Base-by-base conservation (phyloP, 2,329 filamentous ascomycete genomes). In the Rhexocercosporidium sp. region DNA sequence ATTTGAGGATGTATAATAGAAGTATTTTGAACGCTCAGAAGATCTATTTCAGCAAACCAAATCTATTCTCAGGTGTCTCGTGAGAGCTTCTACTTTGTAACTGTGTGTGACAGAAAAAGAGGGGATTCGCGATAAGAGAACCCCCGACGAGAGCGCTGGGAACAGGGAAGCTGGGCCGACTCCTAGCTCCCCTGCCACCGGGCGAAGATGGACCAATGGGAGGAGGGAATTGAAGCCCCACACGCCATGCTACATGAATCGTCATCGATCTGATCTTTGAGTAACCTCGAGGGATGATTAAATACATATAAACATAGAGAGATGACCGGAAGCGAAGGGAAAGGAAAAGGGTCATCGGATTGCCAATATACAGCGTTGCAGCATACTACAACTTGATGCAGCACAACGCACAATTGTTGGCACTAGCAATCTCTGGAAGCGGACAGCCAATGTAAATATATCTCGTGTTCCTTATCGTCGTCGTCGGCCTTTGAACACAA, bases 41-140 rank as follows among this genome's bases (percentile, higher is more conserved):
- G 34, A 57, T 16, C 3, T 14, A 25, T 25, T 57, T 25, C 34
- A 57, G 20, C 34, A 57, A 22, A n/a, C 29, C 29, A 37, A 31
- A 65, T 16, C n/a, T 46, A 20, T 59, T 61, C 29, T 51, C 34
- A 51, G 31, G 29, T 60, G 41, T 62, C 12, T 25, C 37, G 25
- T 37, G 31, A 41, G 46, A 56, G 47, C 60, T 62, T n/a, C n/a
- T n/a, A n/a, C n/a, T n/a, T n/a, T 37, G 3, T n/a, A 49, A 41
- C 39, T 31, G 25, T 3, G 25, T 3, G 29, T 27, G 46, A 53
- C 9, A 39, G 46, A 46, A 37, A 20, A 47, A n/a, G 57, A 34
- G 49, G 47, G 37, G 39, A 47, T 39, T 39, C 54, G 34, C 60
- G 66, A 67, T 67, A 67, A 67, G 66, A 61, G 66, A 54, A 49